Evolutionary conservation across 495 filamentous ascomycete genomes (phyloP).

Genomic region (Paragyromitra xinjiangensis): DNA sequence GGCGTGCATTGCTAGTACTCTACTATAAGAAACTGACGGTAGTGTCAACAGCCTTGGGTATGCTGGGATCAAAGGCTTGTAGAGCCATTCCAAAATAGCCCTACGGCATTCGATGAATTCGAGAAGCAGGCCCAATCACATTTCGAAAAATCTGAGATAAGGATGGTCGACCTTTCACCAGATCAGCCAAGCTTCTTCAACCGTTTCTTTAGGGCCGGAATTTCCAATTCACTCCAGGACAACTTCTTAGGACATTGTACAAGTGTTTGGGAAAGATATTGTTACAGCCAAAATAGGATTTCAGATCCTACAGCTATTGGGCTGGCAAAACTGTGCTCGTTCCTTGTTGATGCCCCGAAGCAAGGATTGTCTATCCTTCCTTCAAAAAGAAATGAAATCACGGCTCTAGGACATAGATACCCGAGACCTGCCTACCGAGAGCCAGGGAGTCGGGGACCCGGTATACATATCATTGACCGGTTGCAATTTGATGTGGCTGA

Average conservation of each 20-base stretch:
- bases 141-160: slow-evolving; percentile 61
- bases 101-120: slow-evolving; percentile 63
- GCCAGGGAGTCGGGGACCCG: slow-evolving; percentile 55
- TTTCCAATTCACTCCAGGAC: slow-evolving; percentile 61
- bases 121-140: slow-evolving; percentile 67
- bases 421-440: slow-evolving; percentile 59
- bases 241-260: slow-evolving; percentile 79
- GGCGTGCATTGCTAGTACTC: neutral
- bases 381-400: slow-evolving; percentile 60
- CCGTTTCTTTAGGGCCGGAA: slow-evolving; percentile 46
- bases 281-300: slow-evolving; percentile 70
- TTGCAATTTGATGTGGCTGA: slow-evolving; percentile 73
- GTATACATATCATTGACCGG: slow-evolving; percentile 71
- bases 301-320: slow-evolving; percentile 65
- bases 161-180: slow-evolving; percentile 60
- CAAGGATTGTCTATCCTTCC: slow-evolving; percentile 71
- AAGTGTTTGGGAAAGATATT: slow-evolving; percentile 73
- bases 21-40: slow-evolving; percentile 11
- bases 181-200: slow-evolving; percentile 72
- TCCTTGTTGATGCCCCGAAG: slow-evolving; percentile 83
- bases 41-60: slow-evolving; percentile 67
- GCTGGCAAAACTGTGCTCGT: slow-evolving; percentile 75
- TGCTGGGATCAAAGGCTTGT: slow-evolving; percentile 88
- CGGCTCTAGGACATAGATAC: slow-evolving; percentile 59
- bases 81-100: slow-evolving; percentile 74